Percentiles rank a stretch among this genome's conserved stretches.
Evolutionary conservation across 805 yeast species (phyloP).

Genomic region (Candida arabinofermentans): DNA sequence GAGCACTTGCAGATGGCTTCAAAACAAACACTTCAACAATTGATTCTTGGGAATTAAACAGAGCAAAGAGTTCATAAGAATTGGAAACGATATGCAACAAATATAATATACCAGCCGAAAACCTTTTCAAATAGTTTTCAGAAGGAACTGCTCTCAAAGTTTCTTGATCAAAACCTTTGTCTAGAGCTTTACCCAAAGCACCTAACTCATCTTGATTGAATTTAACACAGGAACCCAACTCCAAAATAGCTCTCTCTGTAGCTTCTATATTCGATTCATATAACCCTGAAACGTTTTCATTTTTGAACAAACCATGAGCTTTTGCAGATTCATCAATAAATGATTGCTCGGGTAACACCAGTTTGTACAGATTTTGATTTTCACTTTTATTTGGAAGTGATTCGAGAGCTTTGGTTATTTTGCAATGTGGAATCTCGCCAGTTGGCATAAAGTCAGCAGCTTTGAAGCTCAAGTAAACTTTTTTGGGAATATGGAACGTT

Average conservation of each 20-base stretch:
- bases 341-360: conserved; percentile 63
- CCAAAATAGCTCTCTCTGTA: conserved; percentile 71
- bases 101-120: conserved; percentile 56
- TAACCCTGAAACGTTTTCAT: conserved; percentile 58
- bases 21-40: conserved; percentile 50
- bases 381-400: conserved; percentile 67
- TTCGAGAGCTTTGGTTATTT: conserved; percentile 55
- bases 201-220: conserved; percentile 75
- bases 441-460: conserved; percentile 29
- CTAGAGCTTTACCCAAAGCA: conserved; percentile 78
- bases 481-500: conserved; percentile 69
- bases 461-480: conserved; percentile 64
- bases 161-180: conserved; percentile 72
- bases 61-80: conserved; percentile 68
- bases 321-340: conserved; percentile 54
- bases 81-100: conserved; percentile 66
- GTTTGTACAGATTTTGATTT: conserved; percentile 48
- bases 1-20: conserved; percentile 69
- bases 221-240: conserved; percentile 68
- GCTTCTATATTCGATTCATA: conserved; percentile 73
- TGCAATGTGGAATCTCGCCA: conserved; percentile 43
- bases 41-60: conserved; percentile 62
- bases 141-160: conserved; percentile 46
- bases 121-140: conserved; percentile 49
- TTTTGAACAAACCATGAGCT: conserved; percentile 60